phyloP scores from a whole-genome alignment of 2,329 filamentous ascomycete species.

The Fusarium sp. region DNA sequence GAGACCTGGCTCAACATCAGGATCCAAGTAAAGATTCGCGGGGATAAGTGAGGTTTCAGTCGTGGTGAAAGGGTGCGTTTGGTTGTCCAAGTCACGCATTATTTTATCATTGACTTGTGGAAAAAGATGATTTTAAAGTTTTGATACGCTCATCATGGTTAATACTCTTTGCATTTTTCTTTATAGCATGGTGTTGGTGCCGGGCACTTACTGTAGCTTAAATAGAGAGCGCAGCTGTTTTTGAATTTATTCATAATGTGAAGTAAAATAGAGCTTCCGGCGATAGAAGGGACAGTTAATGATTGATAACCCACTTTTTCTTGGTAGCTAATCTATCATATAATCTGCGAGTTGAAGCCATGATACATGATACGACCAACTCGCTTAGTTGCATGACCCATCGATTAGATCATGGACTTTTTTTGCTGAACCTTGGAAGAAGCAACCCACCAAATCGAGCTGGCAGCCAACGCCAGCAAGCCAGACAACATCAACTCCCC shows the following conservation, averaged over 20 bases:
- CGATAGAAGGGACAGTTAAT: background rate
- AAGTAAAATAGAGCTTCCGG: background rate
- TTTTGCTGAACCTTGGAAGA: slow-evolving; percentile 24
- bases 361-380: slow-evolving; percentile 12
- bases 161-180: background rate
- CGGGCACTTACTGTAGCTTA: background rate
- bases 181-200: slow-evolving; percentile 11
- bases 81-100: background rate
- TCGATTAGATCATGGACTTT: slow-evolving; percentile 48
- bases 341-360: background rate
- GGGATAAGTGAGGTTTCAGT: background rate
- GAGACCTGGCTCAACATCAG: slow-evolving; percentile 44
- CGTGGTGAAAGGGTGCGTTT: background rate
- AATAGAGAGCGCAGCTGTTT: background rate
- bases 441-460: slow-evolving; percentile 30
- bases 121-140: background rate
- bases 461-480: slow-evolving; percentile 41
- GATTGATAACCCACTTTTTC: background rate
- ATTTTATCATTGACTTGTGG: background rate
- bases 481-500: slow-evolving; percentile 14
- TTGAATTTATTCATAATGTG: background rate
- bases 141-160: background rate
- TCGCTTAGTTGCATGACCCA: slow-evolving; percentile 52
- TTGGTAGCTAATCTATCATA: background rate
- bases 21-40: slow-evolving; percentile 14